These are phyloP conservation scores for Euryodendron excelsum DNA, from an alignment of 148 eudicot genomes.

Conservation along the genomic window DNA sequence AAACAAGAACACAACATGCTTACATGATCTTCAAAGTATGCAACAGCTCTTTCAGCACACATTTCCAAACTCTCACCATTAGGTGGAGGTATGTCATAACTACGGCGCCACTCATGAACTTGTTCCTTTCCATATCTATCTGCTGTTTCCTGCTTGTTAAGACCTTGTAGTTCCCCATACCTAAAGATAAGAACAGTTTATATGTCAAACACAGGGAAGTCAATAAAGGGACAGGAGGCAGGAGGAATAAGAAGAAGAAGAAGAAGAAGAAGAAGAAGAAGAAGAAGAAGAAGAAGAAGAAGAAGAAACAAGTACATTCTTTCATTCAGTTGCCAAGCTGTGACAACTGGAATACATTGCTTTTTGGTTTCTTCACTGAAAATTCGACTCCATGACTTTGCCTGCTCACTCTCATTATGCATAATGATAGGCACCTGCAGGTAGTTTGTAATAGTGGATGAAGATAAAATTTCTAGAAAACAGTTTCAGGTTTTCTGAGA, in stretches of 20 bases:
- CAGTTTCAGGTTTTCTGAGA: not conserved
- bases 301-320: conserved; percentile 60
- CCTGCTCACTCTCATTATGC: conserved; percentile 88
- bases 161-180: conserved; percentile 98
- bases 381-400: conserved; percentile 79
- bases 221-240: not conserved
- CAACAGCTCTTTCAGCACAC: conserved; percentile 99
- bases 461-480: not conserved
- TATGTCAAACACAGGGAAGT: not conserved
- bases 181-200: conserved; percentile 30
- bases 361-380: conserved; percentile 78
- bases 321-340: conserved; percentile 98
- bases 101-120: conserved; percentile 97
- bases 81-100: conserved; percentile 99
- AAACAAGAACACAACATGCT: not conserved
- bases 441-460: conserved; percentile 4
- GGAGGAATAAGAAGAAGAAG: conserved; percentile 8
- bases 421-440: conserved; percentile 80
- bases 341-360: conserved; percentile 86
- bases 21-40: conserved; percentile 75
- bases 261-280: conserved; percentile 11
- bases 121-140: conserved; percentile 86
- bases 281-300: no score
- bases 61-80: conserved; percentile 93
- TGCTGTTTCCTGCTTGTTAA: conserved; percentile 98